phyloP scores from a whole-genome alignment of 2,329 filamentous ascomycete species.

The Neofusicoccum sp. region DNA sequence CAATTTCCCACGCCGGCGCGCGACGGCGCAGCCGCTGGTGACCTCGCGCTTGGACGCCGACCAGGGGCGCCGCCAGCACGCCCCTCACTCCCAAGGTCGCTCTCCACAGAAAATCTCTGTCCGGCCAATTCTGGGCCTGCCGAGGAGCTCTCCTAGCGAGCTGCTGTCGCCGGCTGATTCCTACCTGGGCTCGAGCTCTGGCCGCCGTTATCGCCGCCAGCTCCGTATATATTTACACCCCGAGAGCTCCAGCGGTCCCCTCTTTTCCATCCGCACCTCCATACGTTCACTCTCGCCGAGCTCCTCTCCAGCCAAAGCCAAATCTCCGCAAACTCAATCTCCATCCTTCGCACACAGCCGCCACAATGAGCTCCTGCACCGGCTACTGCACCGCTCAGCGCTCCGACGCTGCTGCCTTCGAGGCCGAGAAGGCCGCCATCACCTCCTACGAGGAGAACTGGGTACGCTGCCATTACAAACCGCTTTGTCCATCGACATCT shows the following conservation, averaged over 20 bases:
- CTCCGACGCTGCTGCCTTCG: slow-evolving; percentile 23
- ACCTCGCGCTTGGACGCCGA: slow-evolving; percentile 6
- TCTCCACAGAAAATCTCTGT: slow-evolving; percentile 20
- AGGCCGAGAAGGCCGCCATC: slow-evolving; percentile 24
- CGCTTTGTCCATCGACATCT: neutral
- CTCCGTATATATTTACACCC: slow-evolving; percentile 11
- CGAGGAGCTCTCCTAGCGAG: neutral
- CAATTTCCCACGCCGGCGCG: neutral
- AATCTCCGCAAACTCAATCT: neutral
- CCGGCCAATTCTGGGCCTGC: slow-evolving; percentile 13
- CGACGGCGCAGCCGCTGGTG: slow-evolving; percentile 13
- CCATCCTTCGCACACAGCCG: neutral
- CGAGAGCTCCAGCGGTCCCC: neutral
- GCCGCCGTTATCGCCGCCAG: slow-evolving; percentile 12
- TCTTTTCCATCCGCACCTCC: slow-evolving; percentile 82
- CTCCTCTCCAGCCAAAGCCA: slow-evolving; percentile 30
- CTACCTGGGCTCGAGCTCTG: slow-evolving; percentile 2
- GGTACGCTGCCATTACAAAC: neutral
- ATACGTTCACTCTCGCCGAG: slow-evolving; percentile 75
- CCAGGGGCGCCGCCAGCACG: neutral
- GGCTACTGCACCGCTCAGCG: slow-evolving; percentile 24
- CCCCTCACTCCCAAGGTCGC: neutral
- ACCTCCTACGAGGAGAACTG: slow-evolving; percentile 25
- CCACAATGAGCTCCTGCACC: slow-evolving; percentile 18
- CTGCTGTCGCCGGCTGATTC: neutral